phyloP scores from a whole-genome alignment of 148 eudicot genomes.

The Cornus florida region DNA sequence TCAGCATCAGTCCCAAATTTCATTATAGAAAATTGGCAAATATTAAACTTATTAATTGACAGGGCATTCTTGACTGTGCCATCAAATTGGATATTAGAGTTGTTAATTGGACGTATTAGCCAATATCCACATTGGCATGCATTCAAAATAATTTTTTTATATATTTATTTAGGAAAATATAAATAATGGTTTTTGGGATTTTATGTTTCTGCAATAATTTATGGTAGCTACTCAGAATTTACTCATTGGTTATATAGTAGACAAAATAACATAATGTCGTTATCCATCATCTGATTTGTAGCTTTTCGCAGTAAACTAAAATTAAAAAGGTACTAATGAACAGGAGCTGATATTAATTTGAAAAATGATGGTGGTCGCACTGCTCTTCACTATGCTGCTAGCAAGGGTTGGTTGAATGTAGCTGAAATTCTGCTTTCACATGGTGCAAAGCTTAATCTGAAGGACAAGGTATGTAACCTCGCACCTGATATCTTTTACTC shows the following conservation, averaged over 20 bases:
- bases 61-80: not conserved
- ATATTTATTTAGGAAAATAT: too few species aligned
- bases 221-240: not conserved
- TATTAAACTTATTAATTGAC: not conserved
- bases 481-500: not conserved
- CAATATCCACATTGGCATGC: not conserved
- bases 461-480: conserved; percentile 71
- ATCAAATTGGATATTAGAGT: not conserved
- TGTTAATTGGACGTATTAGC: not conserved
- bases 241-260: not conserved
- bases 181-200: not conserved
- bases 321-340: conserved; percentile 11
- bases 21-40: not conserved
- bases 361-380: conserved; percentile 93
- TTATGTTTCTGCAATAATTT: not conserved
- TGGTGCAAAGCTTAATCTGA: conserved; percentile 73
- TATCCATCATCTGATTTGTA: not conserved
- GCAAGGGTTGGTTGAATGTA: conserved; percentile 84
- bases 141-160: not conserved
- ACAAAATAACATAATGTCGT: not conserved
- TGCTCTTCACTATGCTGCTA: conserved; percentile 97
- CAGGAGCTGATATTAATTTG: conserved; percentile 92
- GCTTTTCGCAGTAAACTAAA: not conserved
- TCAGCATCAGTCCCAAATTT: too few species aligned
- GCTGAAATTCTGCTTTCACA: conserved; percentile 72